Evolutionary conservation across 805 yeast species (phyloP).

Genomic region (Candida taoyuanica): DNA sequence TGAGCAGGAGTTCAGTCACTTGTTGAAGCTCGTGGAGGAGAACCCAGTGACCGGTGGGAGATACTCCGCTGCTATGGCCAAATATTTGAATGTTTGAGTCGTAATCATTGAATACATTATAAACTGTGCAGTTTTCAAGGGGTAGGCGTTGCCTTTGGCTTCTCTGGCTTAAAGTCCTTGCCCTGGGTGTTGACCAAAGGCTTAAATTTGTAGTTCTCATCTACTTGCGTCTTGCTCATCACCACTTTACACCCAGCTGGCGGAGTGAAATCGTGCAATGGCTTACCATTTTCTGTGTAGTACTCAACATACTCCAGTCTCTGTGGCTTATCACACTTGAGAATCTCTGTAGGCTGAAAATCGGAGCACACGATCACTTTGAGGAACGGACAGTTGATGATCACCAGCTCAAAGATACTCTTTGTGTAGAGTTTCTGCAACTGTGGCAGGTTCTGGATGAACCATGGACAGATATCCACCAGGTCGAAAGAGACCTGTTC

Average conservation of each 20-base stretch:
- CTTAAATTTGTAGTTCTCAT: not conserved
- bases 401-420: not conserved
- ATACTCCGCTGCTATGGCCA: not conserved
- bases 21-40: not conserved
- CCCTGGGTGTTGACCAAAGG: not conserved
- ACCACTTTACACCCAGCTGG: not conserved
- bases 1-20: constrained; percentile 42
- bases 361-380: not conserved
- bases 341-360: not conserved
- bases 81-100: constrained; percentile 1
- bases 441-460: not conserved
- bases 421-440: not conserved
- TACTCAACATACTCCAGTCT: not conserved
- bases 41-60: not conserved
- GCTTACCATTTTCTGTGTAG: not conserved
- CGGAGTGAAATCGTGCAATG: not conserved
- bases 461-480: not conserved
- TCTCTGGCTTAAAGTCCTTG: not conserved
- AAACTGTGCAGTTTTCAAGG: too few relatives aligned
- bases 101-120: not conserved
- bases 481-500: not conserved
- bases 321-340: not conserved
- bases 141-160: not conserved
- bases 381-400: not conserved
- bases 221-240: not conserved